Percentiles rank a stretch among this genome's conserved stretches.
These are phyloP conservation scores for Cladosporium sp. DNA, from an alignment of 2,329 filamentous ascomycete species.

Conservation along the genomic window DNA sequence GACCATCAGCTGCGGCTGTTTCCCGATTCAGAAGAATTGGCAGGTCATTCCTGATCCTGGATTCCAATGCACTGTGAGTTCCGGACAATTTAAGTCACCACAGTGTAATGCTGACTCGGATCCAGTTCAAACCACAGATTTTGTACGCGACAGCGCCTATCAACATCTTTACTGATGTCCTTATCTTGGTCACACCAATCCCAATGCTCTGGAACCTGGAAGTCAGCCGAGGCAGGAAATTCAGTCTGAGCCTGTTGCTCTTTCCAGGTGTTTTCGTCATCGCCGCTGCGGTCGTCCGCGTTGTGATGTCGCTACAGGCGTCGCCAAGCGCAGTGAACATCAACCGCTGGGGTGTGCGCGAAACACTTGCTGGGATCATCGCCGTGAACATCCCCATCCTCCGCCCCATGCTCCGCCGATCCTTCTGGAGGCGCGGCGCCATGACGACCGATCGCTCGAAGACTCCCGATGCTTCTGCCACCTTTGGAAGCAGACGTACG, in stretches of 20 bases:
- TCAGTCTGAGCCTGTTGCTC: slow-evolving; percentile 38
- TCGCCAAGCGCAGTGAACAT: slow-evolving; percentile 38
- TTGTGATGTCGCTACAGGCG: slow-evolving; percentile 35
- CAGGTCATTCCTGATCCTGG: slow-evolving; percentile 35
- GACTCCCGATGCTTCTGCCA: background rate
- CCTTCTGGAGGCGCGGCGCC: slow-evolving; percentile 35
- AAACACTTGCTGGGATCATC: slow-evolving; percentile 41
- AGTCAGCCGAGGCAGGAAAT: slow-evolving; percentile 36
- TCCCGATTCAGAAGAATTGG: slow-evolving; percentile 35
- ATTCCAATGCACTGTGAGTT: slow-evolving; percentile 30
- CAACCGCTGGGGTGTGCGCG: slow-evolving; percentile 43
- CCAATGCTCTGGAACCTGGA: slow-evolving; percentile 40
- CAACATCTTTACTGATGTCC: slow-evolving; percentile 40
- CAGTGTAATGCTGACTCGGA: background rate
- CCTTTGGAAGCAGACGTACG: background rate
- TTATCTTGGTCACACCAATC: slow-evolving; percentile 39
- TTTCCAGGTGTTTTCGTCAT: slow-evolving; percentile 43
- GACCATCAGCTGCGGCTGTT: slow-evolving; percentile 37
- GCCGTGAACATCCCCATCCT: slow-evolving; percentile 42
- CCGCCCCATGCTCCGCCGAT: slow-evolving; percentile 33
- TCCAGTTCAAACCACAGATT: background rate
- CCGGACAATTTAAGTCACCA: background rate
- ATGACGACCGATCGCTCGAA: background rate
- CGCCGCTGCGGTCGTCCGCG: slow-evolving; percentile 40
- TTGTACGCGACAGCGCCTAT: background rate